Percentiles rank a stretch among this genome's conserved stretches.
phyloP scores from a whole-genome alignment of 768 basidiomycete species.

The Podaxis sp. region DNA sequence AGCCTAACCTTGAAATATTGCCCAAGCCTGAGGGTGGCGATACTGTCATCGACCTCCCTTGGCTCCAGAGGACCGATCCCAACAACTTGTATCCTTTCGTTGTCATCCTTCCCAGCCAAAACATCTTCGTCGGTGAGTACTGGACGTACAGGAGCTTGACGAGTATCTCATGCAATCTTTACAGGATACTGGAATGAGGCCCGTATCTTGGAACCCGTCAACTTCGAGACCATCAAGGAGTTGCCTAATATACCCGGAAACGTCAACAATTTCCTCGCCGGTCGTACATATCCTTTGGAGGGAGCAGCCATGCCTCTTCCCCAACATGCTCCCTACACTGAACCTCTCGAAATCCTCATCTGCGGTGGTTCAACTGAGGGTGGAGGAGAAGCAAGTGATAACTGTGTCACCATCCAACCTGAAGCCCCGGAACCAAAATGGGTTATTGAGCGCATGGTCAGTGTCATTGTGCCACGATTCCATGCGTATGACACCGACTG shows the following conservation, averaged over 20 bases:
- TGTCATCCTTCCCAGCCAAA: constrained; percentile 65
- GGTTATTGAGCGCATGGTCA: constrained; percentile 78
- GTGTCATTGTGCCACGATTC: constrained; percentile 20
- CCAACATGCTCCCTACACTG: constrained; percentile 70
- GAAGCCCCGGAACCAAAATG: constrained; percentile 63
- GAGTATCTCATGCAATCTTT: not conserved
- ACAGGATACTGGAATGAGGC: constrained; percentile 82
- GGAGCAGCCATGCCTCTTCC: constrained; percentile 72
- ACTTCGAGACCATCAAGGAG: constrained; percentile 56
- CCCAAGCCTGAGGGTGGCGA: constrained; percentile 66
- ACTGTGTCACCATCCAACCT: constrained; percentile 69
- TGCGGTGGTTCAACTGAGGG: constrained; percentile 76
- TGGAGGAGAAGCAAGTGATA: constrained; percentile 55
- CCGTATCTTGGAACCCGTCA: constrained; percentile 66
- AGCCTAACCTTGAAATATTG: constrained; percentile 71
- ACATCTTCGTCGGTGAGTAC: constrained; percentile 69
- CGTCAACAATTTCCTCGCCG: constrained; percentile 69
- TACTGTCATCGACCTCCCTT: constrained; percentile 62
- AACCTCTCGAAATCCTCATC: constrained; percentile 64
- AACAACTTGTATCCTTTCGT: constrained; percentile 83
- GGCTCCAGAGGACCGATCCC: constrained; percentile 70
- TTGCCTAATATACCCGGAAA: constrained; percentile 76
- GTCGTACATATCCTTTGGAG: constrained; percentile 78
- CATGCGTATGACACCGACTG: constrained; percentile 43
- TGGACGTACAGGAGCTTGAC: not conserved